Conservation (phyloP, 176 grass and related monocot genomes). For the Aegilops tauschii region DNA sequence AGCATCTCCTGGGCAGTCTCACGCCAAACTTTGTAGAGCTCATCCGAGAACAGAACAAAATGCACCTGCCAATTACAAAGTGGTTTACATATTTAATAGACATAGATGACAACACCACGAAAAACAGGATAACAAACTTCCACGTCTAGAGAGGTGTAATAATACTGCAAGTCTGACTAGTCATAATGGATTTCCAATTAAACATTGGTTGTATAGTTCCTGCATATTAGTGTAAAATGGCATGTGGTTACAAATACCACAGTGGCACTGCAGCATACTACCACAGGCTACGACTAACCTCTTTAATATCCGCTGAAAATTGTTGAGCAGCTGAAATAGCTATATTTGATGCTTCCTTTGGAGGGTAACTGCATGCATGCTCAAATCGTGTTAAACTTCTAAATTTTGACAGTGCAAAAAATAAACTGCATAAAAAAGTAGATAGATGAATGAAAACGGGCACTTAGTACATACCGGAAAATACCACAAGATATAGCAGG, state of each 20-base stretch:
- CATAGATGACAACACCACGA: background rate
- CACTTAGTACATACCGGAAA: conserved; percentile 53
- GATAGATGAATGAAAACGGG: conserved; percentile 13
- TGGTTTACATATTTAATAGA: conserved; percentile 5
- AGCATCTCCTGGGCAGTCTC: conserved; percentile 68
- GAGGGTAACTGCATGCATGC: conserved; percentile 66
- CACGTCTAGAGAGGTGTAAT: background rate
- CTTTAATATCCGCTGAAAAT: conserved; percentile 71
- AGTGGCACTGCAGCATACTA: background rate
- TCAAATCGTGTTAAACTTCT: conserved; percentile 19
- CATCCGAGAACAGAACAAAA: conserved; percentile 87
- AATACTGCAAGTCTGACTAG: background rate
- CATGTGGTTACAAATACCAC: background rate
- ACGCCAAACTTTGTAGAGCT: conserved; percentile 56
- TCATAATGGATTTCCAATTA: background rate
- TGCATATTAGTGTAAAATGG: background rate
- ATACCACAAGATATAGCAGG: conserved; percentile 92
- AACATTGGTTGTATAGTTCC: background rate
- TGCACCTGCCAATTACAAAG: conserved; percentile 58
- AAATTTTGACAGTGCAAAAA: background rate
- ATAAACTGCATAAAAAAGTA: background rate
- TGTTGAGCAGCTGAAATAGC: conserved; percentile 66
- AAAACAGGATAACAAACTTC: background rate
- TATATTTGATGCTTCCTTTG: conserved; percentile 78
- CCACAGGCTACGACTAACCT: conserved; percentile 33